phyloP scores from a whole-genome alignment of 78 protist genomes.

The Chrysochromulina parva region DNA sequence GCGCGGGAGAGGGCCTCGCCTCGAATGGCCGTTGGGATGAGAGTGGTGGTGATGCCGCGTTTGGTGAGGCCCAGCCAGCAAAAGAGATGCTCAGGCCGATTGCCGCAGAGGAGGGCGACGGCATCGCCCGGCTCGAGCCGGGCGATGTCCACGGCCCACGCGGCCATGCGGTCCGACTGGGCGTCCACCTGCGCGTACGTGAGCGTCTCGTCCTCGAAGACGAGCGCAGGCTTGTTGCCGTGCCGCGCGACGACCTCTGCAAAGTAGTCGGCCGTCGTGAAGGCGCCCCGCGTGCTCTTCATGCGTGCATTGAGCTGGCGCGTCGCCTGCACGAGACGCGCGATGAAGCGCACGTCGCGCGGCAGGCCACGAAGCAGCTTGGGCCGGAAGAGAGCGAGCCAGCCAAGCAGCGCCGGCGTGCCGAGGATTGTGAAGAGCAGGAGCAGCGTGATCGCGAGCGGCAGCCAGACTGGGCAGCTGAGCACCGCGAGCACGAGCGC shows the following conservation, averaged over 20 bases:
- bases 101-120: slow-evolving; percentile 23
- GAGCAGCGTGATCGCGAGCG: too few relatives aligned
- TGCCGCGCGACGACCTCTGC: background rate
- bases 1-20: slow-evolving; percentile 34
- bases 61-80: slow-evolving; percentile 55
- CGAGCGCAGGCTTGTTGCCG: background rate
- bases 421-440: too few relatives aligned
- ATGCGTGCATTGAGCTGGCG: background rate
- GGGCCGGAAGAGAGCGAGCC: too few relatives aligned
- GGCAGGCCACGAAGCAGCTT: too few relatives aligned
- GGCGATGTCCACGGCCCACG: background rate
- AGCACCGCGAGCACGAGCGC: too few relatives aligned
- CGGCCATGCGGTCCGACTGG: slow-evolving; percentile 13
- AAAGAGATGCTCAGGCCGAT: slow-evolving; percentile 17
- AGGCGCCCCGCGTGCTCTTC: background rate
- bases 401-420: too few relatives aligned
- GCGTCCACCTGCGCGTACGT: slow-evolving; percentile 26
- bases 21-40: slow-evolving; percentile 21
- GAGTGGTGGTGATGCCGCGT: slow-evolving; percentile 20
- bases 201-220: background rate
- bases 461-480: too few relatives aligned
- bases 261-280: background rate
- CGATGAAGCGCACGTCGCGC: background rate
- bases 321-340: background rate
- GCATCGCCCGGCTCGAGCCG: background rate